Evolutionary conservation across 2,329 filamentous ascomycete species (phyloP), one percentile per base, ranked within the genome.

Genomic region (Aspergillus texensis): DNA sequence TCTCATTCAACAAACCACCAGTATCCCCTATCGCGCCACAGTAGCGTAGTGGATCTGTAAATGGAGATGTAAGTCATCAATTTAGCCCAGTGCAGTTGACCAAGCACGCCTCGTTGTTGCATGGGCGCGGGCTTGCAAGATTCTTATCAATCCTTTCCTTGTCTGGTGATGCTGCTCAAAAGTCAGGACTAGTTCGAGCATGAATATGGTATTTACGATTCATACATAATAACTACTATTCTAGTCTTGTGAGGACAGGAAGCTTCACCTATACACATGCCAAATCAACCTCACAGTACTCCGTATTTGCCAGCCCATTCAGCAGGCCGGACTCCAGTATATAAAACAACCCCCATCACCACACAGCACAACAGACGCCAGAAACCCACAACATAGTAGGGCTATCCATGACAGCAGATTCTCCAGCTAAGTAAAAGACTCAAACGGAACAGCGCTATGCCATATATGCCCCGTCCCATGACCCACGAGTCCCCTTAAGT

Each of bases 41-140:
- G 16, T n/a, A 41, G 10, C 0, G 8, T 19, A n/a, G 6, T 41
- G 8, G 8, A 41, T n/a, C 6, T n/a, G 1, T 0, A 9, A 8
- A 14, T 41, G 2, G 39, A 41, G 19, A n/a, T n/a, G 8, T 19
- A 9, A 8, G 19, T 19, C 6, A 19, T 19, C 8, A 4, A 1
- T 19, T 0, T 10, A 41, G 8, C 16, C 36, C 8, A n/a, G 16
- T 6, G 16, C 2, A 41, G 16, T 41, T 41, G 39, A 4, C 8
- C 39, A 41, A 41, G 8, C 34, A 36, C 5, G 14, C 34, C 6
- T 36, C 8, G 14, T 14, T 36, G 2, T 14, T 16, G 34, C 6
- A 2, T 36, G 14, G 2, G 14, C 16, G 2, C 5, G 5, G 14
- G 34, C 12, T 16, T 36, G 14, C 34, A 16, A 16, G 3, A 8